Evolutionary conservation across 2,329 filamentous ascomycete genomes (phyloP), one percentile per base, ranked within the genome.

Genomic region (Polytolypa hystricis): DNA sequence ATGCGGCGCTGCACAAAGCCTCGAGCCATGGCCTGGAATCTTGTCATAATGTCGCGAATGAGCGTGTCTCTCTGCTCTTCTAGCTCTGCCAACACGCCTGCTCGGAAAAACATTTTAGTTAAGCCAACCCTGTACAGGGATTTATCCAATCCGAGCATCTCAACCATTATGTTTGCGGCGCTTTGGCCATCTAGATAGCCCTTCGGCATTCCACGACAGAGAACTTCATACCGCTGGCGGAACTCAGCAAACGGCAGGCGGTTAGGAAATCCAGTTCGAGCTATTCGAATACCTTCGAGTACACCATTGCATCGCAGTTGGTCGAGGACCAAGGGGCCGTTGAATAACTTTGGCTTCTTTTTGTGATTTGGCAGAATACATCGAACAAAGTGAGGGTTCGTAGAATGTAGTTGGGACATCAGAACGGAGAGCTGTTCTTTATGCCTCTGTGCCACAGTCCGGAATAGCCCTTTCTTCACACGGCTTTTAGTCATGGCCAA

Each of bases 291-390:
- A 43, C 91, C 91, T 63, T 98, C 91, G n/a, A 98, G 70, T 2
- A 98, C 91, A 81, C 91, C 91, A 56, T 98, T 98, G 64, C 91
- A 98, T 35, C 91, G 79, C n/a, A 98, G 67, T 57, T 98, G 93
- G 52, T 98, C 91, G 4, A 98, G 71, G 2, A 98, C 93, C n/a
- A 98, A 74, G 2, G 86, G 76, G 3, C 84, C 84, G 53, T 82
- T 84, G 59, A 96, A 85, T 54, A 87, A 82, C 61, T 98, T 98
- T 0, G 91, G 85, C 16, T 80, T 75, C 62, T 98, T 98, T 62
- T 94, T 95, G 67, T 98, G 91, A 54, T 98, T 98, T 3, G 91
- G 93, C 41, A 98, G 71, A 43, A 98, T 98, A 56, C 91, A 98
- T 31, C 91, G 83, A 19, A 98, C 91, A 56, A 98, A 98, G 60